Base-by-base conservation (phyloP, 768 basidiomycete genomes). In the Trametes meyenii region DNA sequence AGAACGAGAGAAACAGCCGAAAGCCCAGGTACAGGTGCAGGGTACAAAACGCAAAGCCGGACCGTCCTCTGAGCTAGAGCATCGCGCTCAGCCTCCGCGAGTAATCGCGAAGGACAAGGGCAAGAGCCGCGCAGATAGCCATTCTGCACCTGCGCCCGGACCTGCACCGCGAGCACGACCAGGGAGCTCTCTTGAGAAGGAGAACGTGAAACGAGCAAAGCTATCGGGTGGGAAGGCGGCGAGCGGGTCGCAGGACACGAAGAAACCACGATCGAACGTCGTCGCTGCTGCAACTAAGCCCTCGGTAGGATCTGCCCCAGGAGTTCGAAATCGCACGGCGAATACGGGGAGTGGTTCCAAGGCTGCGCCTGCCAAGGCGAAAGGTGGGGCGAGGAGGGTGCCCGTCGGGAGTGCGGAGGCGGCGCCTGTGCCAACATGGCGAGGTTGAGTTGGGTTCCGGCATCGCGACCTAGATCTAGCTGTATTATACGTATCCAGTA, bases 351-450 rank as follows among this genome's bases (percentile, higher is more conserved):
- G 57, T 24, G 53, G 50, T n/a, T 23, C 17, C 26, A 42, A 62
- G 51, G 54, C 42, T 13, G 21, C 39, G 36, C 24, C 26, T 17
- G 14, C 45, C 24, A 23, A 17, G 52, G 40, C 40, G 67, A 77
- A 72, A 61, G 79, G 78, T 29, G 88, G 87, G 6, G 82, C 89
- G 5, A 77, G 88, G 66, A 77, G 88, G 58, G 88, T 91, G 24
- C 85, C 81, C 5, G 75, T 89, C n/a, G 83, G 84, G 62, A 89
- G 87, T 64, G 79, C 80, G 1, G 86, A 88, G 57, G 88, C 87
- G 5, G 84, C 84, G 5, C 72, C 78, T 6, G 72, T 77, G 12
- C 82, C 79, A 36, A 77, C 78, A 0, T 80, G 85, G 80, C 80
- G 79, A 69, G 79, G 78, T 16, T 85, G 67, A 74, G 35, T 24